Percentiles rank a stretch among this genome's conserved stretches.
Evolutionary conservation across 2,329 filamentous ascomycete species (phyloP).

Genomic region (Graphium sp.): DNA sequence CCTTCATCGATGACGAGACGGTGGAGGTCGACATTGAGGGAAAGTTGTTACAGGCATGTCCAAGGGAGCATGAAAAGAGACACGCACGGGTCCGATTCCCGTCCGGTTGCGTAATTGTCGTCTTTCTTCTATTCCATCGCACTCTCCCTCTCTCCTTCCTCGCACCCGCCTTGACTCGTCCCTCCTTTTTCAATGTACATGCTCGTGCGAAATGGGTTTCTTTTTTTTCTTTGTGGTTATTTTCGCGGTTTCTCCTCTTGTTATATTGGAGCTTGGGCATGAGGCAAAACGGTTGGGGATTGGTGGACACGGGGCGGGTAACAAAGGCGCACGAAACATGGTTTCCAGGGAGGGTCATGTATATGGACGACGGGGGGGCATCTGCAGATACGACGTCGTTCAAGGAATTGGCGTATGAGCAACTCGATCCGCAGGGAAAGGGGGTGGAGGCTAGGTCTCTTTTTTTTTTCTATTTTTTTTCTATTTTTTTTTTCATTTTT

Average conservation of each 20-base stretch:
- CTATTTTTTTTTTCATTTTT: not conserved
- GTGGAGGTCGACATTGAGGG: not conserved
- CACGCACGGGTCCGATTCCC: too few relatives aligned
- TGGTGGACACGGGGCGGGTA: constrained; percentile 2
- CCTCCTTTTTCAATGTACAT: constrained; percentile 3
- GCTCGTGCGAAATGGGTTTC: not conserved
- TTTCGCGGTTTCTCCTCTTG: not conserved
- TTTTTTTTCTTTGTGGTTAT: not conserved
- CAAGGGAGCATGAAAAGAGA: too few relatives aligned
- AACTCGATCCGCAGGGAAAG: too few relatives aligned
- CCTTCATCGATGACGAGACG: not conserved
- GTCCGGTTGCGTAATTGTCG: not conserved
- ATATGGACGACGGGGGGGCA: too few relatives aligned
- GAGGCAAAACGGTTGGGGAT: constrained; percentile 5
- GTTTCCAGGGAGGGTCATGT: too few relatives aligned
- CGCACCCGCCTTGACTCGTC: constrained; percentile 3
- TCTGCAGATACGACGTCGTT: too few relatives aligned
- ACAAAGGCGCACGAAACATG: constrained; percentile 1
- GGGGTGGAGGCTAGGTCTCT: not conserved
- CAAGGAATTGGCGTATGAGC: too few relatives aligned
- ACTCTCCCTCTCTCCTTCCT: not conserved
- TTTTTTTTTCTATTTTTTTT: constrained; percentile 1
- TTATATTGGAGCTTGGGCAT: constrained; percentile 2
- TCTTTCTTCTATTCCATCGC: not conserved
- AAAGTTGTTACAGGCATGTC: not conserved